Conservation (phyloP, 345 rosid species). For the Jatropha curcas region DNA sequence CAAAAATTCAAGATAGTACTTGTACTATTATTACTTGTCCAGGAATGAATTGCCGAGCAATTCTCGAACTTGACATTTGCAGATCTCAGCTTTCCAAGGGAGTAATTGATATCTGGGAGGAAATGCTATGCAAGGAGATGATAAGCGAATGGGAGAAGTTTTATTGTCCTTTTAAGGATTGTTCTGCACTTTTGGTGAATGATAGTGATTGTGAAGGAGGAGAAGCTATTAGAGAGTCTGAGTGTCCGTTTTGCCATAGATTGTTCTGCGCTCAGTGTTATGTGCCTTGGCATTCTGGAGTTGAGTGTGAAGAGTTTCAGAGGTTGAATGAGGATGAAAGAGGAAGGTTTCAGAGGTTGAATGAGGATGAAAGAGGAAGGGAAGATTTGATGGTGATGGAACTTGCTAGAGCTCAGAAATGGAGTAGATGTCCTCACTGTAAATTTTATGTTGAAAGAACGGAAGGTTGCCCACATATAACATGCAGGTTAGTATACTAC, state of each 20-base stretch:
- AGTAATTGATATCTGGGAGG: constrained; percentile 60
- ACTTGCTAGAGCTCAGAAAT: constrained; percentile 21
- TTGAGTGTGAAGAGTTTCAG: constrained; percentile 19
- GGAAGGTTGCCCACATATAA: constrained; percentile 30
- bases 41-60: constrained; percentile 40
- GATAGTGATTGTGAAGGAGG: constrained; percentile 23
- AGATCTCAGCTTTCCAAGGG: constrained; percentile 39
- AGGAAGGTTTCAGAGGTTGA: no score
- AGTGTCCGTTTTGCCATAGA: constrained; percentile 28
- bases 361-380: no score
- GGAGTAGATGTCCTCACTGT: constrained; percentile 27
- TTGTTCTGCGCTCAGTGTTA: constrained; percentile 23
- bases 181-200: constrained; percentile 53
- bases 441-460: constrained; percentile 31
- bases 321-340: constrained; percentile 24
- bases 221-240: constrained; percentile 41
- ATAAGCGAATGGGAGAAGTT: constrained; percentile 37
- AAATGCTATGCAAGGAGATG: constrained; percentile 42
- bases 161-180: constrained; percentile 78
- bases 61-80: constrained; percentile 48
- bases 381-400: constrained; percentile 23
- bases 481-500: constrained; percentile 26
- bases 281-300: constrained; percentile 24
- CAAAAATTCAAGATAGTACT: no score
- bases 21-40: constrained; percentile 61